Evolutionary conservation across 257 asterid species (phyloP).

Genomic region (Eustoma russellianum): DNA sequence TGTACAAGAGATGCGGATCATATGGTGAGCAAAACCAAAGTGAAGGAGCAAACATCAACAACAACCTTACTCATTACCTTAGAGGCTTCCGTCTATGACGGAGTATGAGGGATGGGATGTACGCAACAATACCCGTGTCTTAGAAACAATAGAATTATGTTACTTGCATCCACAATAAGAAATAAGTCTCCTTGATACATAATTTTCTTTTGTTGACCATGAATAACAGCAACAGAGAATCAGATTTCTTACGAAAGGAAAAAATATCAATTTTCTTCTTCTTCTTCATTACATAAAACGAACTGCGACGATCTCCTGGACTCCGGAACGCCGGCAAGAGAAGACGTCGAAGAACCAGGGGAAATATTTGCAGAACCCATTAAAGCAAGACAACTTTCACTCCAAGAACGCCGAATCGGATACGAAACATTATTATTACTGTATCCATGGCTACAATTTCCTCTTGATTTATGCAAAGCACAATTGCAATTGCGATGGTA

Average conservation of each 20-base stretch:
- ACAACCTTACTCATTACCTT: too few species aligned
- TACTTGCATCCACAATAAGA: too few species aligned
- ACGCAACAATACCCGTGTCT: too few species aligned
- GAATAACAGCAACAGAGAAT: too few species aligned
- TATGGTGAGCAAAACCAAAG: too few species aligned
- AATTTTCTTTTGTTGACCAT: background rate
- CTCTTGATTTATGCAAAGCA: conserved; percentile 42
- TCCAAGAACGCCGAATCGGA: conserved; percentile 54
- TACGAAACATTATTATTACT: conserved; percentile 28
- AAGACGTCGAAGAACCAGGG: conserved; percentile 34
- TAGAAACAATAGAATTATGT: too few species aligned
- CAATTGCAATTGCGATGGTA: conserved; percentile 60
- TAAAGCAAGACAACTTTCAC: conserved; percentile 40
- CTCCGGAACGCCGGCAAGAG: conserved; percentile 3
- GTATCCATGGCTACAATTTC: conserved; percentile 35
- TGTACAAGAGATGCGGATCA: too few species aligned
- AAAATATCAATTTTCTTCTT: conserved; percentile 26
- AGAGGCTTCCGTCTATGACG: too few species aligned
- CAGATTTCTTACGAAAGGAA: conserved; percentile 15
- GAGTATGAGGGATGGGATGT: too few species aligned
- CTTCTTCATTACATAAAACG: conserved; percentile 16
- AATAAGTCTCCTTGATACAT: background rate
- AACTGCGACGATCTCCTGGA: conserved; percentile 25
- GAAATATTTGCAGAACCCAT: conserved; percentile 14
- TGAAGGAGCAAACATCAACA: too few species aligned